Conservation (phyloP, 345 rosid genomes). For the Arabidopsis arenosa region DNA sequence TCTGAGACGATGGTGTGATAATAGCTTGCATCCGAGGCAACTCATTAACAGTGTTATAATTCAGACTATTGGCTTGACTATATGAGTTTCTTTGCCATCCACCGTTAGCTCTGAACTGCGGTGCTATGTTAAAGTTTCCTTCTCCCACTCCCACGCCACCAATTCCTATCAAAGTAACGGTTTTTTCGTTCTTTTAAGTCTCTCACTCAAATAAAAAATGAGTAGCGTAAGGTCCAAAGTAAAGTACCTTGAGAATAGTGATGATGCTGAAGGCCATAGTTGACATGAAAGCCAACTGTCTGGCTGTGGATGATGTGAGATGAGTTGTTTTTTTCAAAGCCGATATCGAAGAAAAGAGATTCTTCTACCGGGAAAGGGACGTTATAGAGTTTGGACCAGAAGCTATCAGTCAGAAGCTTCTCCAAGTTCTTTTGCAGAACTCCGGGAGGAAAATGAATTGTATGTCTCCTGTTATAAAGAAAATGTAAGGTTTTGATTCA, state of each 20-base stretch:
- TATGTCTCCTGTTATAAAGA: too few relatives aligned
- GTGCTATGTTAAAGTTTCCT: background rate
- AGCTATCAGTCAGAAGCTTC: constrained; percentile 48
- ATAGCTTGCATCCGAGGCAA: constrained; percentile 13
- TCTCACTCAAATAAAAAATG: background rate
- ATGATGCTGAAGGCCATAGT: background rate
- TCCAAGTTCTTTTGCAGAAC: too few relatives aligned
- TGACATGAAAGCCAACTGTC: background rate
- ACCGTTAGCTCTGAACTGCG: background rate
- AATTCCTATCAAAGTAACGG: constrained; percentile 11
- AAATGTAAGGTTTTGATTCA: too few relatives aligned
- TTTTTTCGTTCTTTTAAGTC: background rate
- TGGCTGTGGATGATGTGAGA: background rate
- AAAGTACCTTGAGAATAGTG: constrained; percentile 18
- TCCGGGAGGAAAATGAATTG: too few relatives aligned
- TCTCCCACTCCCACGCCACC: background rate
- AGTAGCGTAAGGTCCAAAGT: constrained; percentile 1
- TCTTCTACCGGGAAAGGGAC: constrained; percentile 44
- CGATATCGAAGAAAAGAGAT: constrained; percentile 39
- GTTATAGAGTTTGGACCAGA: constrained; percentile 43
- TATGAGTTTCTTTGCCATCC: constrained; percentile 20
- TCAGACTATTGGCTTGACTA: constrained; percentile 1
- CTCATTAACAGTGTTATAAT: background rate
- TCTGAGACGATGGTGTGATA: background rate
- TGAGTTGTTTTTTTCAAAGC: background rate